These are phyloP conservation scores for Acacia crassicarpa DNA, from an alignment of 306 rosid genomes.

Conservation along the genomic window DNA sequence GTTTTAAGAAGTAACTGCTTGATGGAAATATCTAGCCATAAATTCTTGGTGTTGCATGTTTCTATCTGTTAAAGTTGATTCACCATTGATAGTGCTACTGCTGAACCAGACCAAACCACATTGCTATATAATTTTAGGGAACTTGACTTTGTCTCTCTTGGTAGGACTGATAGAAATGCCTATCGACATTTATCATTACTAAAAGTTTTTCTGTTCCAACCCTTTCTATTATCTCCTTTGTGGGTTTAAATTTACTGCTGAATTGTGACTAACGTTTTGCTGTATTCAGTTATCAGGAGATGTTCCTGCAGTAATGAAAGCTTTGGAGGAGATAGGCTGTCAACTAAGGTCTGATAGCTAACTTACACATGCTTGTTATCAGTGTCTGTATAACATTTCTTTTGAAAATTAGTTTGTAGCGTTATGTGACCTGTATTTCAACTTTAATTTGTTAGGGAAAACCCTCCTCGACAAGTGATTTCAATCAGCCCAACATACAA, in stretches of 20 bases:
- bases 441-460: slow-evolving; percentile 57
- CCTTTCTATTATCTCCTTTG: neutral
- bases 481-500: slow-evolving; percentile 89
- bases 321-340: slow-evolving; percentile 83
- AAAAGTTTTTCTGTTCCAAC: neutral
- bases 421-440: slow-evolving; percentile 19
- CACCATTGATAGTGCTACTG: neutral
- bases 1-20: neutral
- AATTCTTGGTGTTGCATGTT: neutral
- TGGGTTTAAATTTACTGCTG: neutral
- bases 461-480: slow-evolving; percentile 88
- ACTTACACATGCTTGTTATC: slow-evolving; percentile 19
- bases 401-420: slow-evolving; percentile 26
- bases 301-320: slow-evolving; percentile 73
- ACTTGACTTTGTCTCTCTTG: neutral
- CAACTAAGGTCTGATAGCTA: slow-evolving; percentile 72
- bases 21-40: slow-evolving; percentile 1
- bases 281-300: slow-evolving; percentile 83
- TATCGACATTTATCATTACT: neutral
- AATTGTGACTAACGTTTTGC: slow-evolving; percentile 24
- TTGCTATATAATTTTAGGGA: slow-evolving; percentile 1
- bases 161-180: slow-evolving; percentile 7
- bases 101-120: neutral
- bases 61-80: neutral
- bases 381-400: slow-evolving; percentile 7